Evolutionary conservation across 2,329 filamentous ascomycete species (phyloP).

Genomic region (Aspergillus puulaauensis): DNA sequence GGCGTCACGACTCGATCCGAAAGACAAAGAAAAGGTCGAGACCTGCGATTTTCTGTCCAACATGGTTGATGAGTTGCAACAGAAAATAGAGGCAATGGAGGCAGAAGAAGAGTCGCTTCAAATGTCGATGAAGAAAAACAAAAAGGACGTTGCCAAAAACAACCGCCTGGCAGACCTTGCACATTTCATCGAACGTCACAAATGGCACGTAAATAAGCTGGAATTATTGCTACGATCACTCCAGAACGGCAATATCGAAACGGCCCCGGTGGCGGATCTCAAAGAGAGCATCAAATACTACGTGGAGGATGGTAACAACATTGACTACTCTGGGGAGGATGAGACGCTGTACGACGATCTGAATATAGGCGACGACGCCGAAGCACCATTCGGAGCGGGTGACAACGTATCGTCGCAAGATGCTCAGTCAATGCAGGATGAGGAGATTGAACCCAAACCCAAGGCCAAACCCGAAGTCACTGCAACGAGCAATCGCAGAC

Average conservation of each 20-base stretch:
- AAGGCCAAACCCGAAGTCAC: conserved; percentile 55
- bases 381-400: conserved; percentile 79
- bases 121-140: conserved; percentile 90
- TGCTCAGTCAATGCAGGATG: conserved; percentile 86
- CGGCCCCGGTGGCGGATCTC: conserved; percentile 80
- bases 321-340: conserved; percentile 84
- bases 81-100: conserved; percentile 89
- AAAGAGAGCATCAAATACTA: conserved; percentile 96
- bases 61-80: conserved; percentile 89
- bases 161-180: conserved; percentile 88
- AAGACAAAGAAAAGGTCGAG: conserved; percentile 91
- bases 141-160: conserved; percentile 78
- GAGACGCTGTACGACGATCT: conserved; percentile 95
- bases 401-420: conserved; percentile 94
- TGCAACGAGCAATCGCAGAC: conserved; percentile 60
- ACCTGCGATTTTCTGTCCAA: conserved; percentile 79
- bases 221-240: conserved; percentile 86
- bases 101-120: conserved; percentile 85
- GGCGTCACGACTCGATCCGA: conserved; percentile 91
- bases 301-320: conserved; percentile 81
- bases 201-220: conserved; percentile 92
- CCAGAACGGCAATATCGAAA: conserved; percentile 88
- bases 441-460: conserved; percentile 65
- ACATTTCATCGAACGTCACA: conserved; percentile 81
- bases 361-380: conserved; percentile 80